Evolutionary conservation across 768 basidiomycete species (phyloP).

Genomic region (Hericium alpestre): DNA sequence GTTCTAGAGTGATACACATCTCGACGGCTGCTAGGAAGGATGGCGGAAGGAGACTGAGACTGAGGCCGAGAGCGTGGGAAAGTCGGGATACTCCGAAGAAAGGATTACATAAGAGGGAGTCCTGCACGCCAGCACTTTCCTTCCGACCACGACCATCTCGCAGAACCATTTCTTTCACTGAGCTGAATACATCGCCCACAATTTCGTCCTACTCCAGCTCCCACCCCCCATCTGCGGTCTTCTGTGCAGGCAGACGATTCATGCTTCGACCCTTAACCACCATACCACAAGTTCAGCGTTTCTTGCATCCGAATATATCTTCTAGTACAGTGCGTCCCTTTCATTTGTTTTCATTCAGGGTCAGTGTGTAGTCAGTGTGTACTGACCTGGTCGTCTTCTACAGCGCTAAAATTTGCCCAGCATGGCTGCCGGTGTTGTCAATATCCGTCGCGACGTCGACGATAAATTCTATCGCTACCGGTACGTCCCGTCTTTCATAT

Average conservation of each 20-base stretch:
- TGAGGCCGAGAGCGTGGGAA: neutral
- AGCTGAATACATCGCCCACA: slow-evolving; percentile 28
- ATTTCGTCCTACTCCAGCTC: slow-evolving; percentile 49
- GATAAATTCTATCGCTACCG: slow-evolving; percentile 95
- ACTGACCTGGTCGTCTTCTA: slow-evolving; percentile 8
- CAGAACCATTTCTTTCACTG: slow-evolving; percentile 5
- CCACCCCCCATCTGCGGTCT: slow-evolving; percentile 29
- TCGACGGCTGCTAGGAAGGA: neutral
- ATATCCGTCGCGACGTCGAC: slow-evolving; percentile 92
- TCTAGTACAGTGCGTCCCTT: slow-evolving; percentile 32
- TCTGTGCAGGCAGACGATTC: slow-evolving; percentile 72
- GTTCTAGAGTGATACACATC: too few relatives aligned
- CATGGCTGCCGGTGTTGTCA: slow-evolving; percentile 78
- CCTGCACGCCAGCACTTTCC: slow-evolving; percentile 2
- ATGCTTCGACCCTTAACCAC: slow-evolving; percentile 83
- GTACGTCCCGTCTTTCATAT: slow-evolving; percentile 26
- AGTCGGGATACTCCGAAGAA: neutral
- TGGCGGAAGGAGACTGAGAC: neutral
- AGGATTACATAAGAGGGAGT: neutral
- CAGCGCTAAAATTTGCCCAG: slow-evolving; percentile 64
- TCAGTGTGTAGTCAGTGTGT: neutral
- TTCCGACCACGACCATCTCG: slow-evolving; percentile 17
- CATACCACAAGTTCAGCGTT: slow-evolving; percentile 56
- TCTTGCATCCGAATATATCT: slow-evolving; percentile 22
- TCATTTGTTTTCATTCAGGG: slow-evolving; percentile 36